phyloP scores from a whole-genome alignment of 1,139 yeast genomes.

The Saccharomyces hybrid region DNA sequence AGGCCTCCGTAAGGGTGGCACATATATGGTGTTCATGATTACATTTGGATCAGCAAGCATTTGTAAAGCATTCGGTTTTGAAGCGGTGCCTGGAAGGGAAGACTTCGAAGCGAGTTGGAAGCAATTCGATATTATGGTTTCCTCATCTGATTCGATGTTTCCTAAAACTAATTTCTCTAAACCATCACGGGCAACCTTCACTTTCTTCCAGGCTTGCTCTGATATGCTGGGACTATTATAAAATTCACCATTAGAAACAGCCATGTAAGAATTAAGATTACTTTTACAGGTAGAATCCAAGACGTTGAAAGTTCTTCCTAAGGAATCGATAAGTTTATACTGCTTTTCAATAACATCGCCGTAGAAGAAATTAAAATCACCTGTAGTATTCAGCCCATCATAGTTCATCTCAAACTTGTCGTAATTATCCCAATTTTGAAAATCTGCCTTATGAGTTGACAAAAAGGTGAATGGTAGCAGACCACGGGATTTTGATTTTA shows the following conservation, averaged over 20 bases:
- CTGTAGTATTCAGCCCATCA: constrained; percentile 43
- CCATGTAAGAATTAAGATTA: constrained; percentile 18
- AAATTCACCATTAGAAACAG: constrained; percentile 32
- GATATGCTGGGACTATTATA: constrained; percentile 39
- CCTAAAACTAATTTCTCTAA: constrained; percentile 38
- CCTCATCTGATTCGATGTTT: constrained; percentile 28
- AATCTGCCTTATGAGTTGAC: constrained; percentile 34
- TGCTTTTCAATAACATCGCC: constrained; percentile 47
- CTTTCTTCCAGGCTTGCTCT: constrained; percentile 69
- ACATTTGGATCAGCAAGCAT: constrained; percentile 36
- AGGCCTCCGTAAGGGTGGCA: constrained; percentile 48
- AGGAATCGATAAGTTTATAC: constrained; percentile 27
- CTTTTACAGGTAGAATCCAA: constrained; percentile 38
- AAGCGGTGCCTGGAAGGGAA: constrained; percentile 19
- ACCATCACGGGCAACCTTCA: constrained; percentile 43
- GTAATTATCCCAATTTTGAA: constrained; percentile 40
- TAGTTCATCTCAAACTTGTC: constrained; percentile 22
- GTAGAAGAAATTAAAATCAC: constrained; percentile 78
- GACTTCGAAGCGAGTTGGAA: constrained; percentile 47
- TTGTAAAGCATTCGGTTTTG: neutral
- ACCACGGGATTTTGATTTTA: constrained; percentile 56
- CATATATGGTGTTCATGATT: constrained; percentile 53
- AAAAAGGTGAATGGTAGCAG: constrained; percentile 56
- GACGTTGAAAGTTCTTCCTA: constrained; percentile 36
- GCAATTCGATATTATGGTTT: constrained; percentile 42